Evolutionary conservation across 2,329 filamentous ascomycete genomes (phyloP).

Genomic region (Sporothrix euskadiensis): DNA sequence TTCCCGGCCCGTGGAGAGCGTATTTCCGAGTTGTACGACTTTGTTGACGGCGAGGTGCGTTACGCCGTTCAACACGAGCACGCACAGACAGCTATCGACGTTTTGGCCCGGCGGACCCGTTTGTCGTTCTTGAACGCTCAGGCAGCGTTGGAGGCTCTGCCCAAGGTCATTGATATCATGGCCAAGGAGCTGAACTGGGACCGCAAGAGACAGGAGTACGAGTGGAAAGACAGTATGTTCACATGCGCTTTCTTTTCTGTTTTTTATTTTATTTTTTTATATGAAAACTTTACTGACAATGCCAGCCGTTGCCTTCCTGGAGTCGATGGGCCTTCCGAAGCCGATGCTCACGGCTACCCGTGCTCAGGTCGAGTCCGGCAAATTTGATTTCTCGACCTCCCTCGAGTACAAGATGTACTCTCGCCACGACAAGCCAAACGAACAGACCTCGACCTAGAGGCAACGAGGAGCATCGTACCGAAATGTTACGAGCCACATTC

Average conservation of each 20-base stretch:
- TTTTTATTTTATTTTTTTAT: neutral
- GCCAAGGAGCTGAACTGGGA: slow-evolving; percentile 79
- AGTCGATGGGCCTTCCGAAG: slow-evolving; percentile 66
- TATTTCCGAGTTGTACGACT: slow-evolving; percentile 79
- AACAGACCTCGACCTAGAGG: slow-evolving; percentile 33
- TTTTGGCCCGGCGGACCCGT: slow-evolving; percentile 79
- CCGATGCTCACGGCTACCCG: slow-evolving; percentile 58
- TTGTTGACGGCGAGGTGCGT: slow-evolving; percentile 86
- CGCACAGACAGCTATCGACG: slow-evolving; percentile 85
- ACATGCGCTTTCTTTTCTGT: too few relatives aligned
- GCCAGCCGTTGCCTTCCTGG: slow-evolving; percentile 55
- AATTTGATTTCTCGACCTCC: slow-evolving; percentile 58
- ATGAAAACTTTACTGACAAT: neutral
- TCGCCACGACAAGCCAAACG: slow-evolving; percentile 56
- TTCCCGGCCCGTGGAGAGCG: slow-evolving; percentile 83
- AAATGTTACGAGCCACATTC: neutral
- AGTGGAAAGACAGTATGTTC: slow-evolving; percentile 68
- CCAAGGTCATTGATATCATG: slow-evolving; percentile 88
- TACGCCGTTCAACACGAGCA: slow-evolving; percentile 89
- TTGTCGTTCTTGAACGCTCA: slow-evolving; percentile 90
- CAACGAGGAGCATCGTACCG: neutral
- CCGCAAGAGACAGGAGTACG: slow-evolving; percentile 66
- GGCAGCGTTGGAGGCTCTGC: slow-evolving; percentile 82
- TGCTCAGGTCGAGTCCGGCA: slow-evolving; percentile 61
- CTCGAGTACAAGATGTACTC: slow-evolving; percentile 65